Evolutionary conservation across 768 basidiomycete genomes (phyloP), one percentile per base, ranked within the genome.

Genomic region (Baorangia bicolor): DNA sequence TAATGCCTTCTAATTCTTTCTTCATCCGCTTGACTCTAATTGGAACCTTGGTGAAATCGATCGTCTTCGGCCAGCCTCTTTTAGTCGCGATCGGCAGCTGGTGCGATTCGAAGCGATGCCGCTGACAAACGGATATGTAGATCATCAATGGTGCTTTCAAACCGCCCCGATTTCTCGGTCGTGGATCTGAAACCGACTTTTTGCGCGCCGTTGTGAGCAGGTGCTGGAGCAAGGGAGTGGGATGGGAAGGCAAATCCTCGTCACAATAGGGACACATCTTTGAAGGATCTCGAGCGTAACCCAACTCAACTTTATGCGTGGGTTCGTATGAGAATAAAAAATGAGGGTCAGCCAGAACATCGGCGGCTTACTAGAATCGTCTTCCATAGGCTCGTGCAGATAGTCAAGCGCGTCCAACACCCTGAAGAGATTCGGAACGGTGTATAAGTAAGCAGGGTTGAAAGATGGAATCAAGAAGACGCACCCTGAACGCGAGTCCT

Each of bases 211-310:
- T 69, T 2, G 73, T 69, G 13, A 92, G 74, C 20, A 94, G 75
- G 6, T 73, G 73, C n/a, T 64, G 62, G 30, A 93, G 76, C 23
- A 78, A 72, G 2, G 83, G 80, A 0, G 90, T 87, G 5, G 87
- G 87, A 4, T 75, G 70, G 2, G 75, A 55, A 1, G 92, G 92
- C 12, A 92, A 76, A 1, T 74, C 79, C 20, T 81, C 79, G 61
- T 94, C 92, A 59, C 92, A 94, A 68, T 87, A 94, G 0, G 92
- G 90, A 64, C 92, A 94, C 3, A 92, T 72, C 2, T 77, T 85
- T 7, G 75, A 77, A 12, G 90, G 90, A 60, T 93, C 90, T 7
- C 77, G 72, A 20, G 68, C 60, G 3, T 79, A 73, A 34, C 78
- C 76, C 27, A 83, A 68, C 11, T 82, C 79, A 41, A 86, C 85